Evolutionary conservation across 805 yeast genomes (phyloP).

Genomic region (Saturnispora silvae): DNA sequence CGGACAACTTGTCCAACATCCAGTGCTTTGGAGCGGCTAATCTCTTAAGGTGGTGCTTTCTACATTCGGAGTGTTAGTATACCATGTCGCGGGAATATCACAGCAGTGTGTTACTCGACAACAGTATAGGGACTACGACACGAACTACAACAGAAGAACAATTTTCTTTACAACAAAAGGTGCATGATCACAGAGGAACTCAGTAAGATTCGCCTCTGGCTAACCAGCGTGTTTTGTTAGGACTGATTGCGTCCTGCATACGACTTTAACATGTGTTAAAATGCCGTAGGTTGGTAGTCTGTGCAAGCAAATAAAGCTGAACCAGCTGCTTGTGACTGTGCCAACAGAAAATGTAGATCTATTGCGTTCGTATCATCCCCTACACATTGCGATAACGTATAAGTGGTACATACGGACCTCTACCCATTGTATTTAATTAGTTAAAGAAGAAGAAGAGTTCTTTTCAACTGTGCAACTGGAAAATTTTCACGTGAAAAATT

Average conservation of each 20-base stretch:
- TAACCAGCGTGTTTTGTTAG: no score
- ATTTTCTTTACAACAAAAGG: no score
- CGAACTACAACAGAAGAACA: no score
- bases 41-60: conserved; percentile 98
- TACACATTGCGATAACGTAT: conserved; percentile 9
- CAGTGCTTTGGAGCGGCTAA: conserved; percentile 99
- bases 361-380: conserved; percentile 3
- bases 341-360: background rate
- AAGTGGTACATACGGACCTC: conserved; percentile 55
- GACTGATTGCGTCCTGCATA: conserved; percentile 11
- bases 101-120: no score
- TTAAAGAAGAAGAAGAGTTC: background rate
- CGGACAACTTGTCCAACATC: conserved; percentile 99
- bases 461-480: conserved; percentile 5
- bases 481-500: conserved; percentile 1
- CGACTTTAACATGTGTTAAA: conserved; percentile 4
- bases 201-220: no score
- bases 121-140: conserved; percentile 1
- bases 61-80: conserved; percentile 23
- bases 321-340: background rate
- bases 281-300: conserved; percentile 5
- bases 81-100: no score
- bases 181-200: no score
- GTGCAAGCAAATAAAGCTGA: no score
- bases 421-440: conserved; percentile 42